Evolutionary conservation across 2,329 filamentous ascomycete species (phyloP), one percentile per base, ranked within the genome.

Genomic region (Trichoderma semiorbis): DNA sequence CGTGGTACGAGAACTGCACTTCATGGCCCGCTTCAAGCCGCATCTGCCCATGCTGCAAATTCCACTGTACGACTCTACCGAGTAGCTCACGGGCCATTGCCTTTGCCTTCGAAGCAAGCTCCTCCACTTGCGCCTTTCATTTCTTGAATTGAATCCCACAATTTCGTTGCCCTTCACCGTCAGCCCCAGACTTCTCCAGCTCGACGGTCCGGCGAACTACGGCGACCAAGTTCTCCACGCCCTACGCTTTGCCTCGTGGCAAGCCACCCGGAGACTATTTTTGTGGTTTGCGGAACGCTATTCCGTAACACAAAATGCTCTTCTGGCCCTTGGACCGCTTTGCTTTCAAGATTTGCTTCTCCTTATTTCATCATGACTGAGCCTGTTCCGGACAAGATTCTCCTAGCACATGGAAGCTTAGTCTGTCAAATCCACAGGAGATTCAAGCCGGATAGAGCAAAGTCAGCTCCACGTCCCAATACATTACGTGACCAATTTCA

Each of bases 401-500:
- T 60, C 32, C 53, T 47, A 21, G 34, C 34, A 47, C 6, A 32
- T 11, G 18, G 32, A 36, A 66, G 28, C n/a, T 32, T 62, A 58
- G 53, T 21, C 53, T 21, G n/a, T 61, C 55, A 61, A 28, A 60
- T 69, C 66, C 66, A 50, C 50, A n/a, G 30, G 67, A 34, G 21
- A 28, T 28, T 36, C 30, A 50, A 62, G 39, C 67, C 57, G 18
- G 47, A 69, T 53, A 14, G 39, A 53, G 67, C 67, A 39, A 69
- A 62, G 67, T 36, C 67, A 62, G 67, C 67, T 69, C 67, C 67
- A 53, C 67, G 67, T 11, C 30, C 39, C 11, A 36, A 69, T 53
- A 62, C 57, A 69, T 69, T 69, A 62, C 67, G 67, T 69, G 61
- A 69, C 67, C 43, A 24, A 47, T 36, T 62, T 36, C 39, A 50